These are phyloP conservation scores for Beta macrorhiza DNA, from an alignment of 179 eudicot genomes.

Conservation along the genomic window DNA sequence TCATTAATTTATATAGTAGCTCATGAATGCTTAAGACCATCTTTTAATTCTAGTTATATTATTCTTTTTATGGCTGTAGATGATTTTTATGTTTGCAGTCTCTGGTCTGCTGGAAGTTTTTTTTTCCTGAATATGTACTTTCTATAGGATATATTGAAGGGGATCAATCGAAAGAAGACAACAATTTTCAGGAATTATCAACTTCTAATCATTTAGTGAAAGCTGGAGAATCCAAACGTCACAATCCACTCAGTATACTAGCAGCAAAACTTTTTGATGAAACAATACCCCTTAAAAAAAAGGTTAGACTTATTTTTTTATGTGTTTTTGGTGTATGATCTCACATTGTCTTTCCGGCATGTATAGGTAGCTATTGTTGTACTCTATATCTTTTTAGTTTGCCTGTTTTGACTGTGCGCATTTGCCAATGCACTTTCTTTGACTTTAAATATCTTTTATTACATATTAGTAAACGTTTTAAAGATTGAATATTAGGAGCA, in stretches of 20 bases:
- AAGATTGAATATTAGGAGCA: too few relatives aligned
- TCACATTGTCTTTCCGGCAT: not conserved
- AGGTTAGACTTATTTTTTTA: conserved; percentile 24
- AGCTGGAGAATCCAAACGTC: conserved; percentile 27
- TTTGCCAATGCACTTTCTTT: too few relatives aligned
- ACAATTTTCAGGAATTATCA: conserved; percentile 31
- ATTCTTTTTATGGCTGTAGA: not conserved
- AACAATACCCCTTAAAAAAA: conserved; percentile 37
- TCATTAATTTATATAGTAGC: not conserved
- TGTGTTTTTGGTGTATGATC: not conserved
- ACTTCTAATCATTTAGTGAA: conserved; percentile 31
- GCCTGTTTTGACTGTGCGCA: too few relatives aligned
- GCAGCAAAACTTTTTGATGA: conserved; percentile 47
- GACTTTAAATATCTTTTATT: too few relatives aligned
- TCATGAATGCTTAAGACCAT: not conserved
- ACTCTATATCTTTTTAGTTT: too few relatives aligned
- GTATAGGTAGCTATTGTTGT: too few relatives aligned
- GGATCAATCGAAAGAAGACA: conserved; percentile 24
- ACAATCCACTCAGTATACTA: conserved; percentile 31
- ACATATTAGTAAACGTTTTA: too few relatives aligned
- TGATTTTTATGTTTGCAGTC: conserved; percentile 2
- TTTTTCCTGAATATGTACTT: not conserved
- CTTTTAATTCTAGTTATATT: not conserved
- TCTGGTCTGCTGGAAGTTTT: not conserved
- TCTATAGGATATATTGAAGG: conserved; percentile 27